These are phyloP conservation scores for Purshia tridentata DNA, from an alignment of 306 rosid species.

Conservation along the genomic window DNA sequence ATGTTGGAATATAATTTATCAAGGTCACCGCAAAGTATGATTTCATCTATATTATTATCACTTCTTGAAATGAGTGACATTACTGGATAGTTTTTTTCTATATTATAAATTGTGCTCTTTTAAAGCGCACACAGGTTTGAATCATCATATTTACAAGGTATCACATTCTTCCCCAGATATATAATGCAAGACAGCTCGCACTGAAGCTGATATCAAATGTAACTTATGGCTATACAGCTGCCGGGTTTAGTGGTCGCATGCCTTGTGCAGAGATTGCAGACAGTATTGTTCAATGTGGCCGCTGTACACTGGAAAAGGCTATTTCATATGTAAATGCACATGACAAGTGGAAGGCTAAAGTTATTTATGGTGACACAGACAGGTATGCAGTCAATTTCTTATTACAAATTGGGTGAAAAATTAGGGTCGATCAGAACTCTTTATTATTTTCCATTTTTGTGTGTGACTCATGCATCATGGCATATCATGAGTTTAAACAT, in stretches of 20 bases:
- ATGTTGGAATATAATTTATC: slow-evolving; percentile 20
- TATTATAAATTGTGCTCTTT: not conserved
- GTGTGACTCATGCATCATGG: not conserved
- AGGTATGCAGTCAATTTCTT: slow-evolving; percentile 46
- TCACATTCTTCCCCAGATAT: slow-evolving; percentile 56
- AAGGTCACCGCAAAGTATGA: not conserved
- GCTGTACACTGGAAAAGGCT: slow-evolving; percentile 82
- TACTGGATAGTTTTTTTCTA: not conserved
- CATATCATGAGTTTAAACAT: not conserved
- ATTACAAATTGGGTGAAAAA: not conserved
- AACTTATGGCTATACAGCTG: slow-evolving; percentile 95
- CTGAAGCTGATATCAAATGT: slow-evolving; percentile 93
- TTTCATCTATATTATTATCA: not conserved
- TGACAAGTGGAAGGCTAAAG: slow-evolving; percentile 84
- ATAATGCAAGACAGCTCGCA: slow-evolving; percentile 90
- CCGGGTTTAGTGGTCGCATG: slow-evolving; percentile 99
- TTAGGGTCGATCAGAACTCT: not conserved
- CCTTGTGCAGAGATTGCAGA: slow-evolving; percentile 99
- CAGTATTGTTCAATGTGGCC: slow-evolving; percentile 94
- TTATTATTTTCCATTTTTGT: not conserved
- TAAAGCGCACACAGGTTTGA: not conserved
- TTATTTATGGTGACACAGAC: slow-evolving; percentile 96
- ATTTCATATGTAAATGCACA: slow-evolving; percentile 80
- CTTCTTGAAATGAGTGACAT: slow-evolving; percentile 3
- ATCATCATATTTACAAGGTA: not conserved